Evolutionary conservation across 257 asterid genomes (phyloP), one percentile per base, ranked within the genome.

Genomic region (Anisodus acutangulus): DNA sequence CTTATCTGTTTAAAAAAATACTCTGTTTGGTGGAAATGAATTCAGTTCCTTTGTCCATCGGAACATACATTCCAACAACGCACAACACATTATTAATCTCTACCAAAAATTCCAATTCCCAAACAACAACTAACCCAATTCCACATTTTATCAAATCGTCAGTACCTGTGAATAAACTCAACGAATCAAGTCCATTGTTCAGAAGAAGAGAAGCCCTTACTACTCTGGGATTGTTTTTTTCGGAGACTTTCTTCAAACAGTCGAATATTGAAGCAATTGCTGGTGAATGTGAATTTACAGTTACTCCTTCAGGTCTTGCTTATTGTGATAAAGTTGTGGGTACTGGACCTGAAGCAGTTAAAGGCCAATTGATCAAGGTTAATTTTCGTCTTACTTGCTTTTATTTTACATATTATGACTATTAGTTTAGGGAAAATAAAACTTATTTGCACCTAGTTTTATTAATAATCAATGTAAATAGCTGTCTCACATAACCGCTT

Each of bases 311-410:
- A 3, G 92, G 92, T n/a, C 90, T 90, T 45, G 88, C 85, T 26
- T 90, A 85, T 78, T 90, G 89, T 70, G 92, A 90, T 53, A 87
- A 74, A 62, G 82, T 66, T 70, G 58, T 86, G 35, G 92, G 92
- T 10, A 2, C 4, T 79, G 92, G 92, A 19, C 85, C 88, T 81
- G 71, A 72, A 80, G 84, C 90, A 82, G 87, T 37, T 9, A 88
- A 90, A 72, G 92, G 92, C 9, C 89, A 88, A 71, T 85, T 90
- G n/a, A 90, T 90, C 9, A 90, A 90, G 92, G 92, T 89, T 7
- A 6, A 8, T 68, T 83, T 35, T 47, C 43, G 9, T 39, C 15
- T 0, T 41, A 35, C 3, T 17, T 70, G 55, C 12, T 70, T 70
- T 70, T 1, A 41, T 39, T 60, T n/a, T 19, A 35, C 8, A 60